These are phyloP conservation scores for Coleophoma cylindrospora DNA, from an alignment of 2,329 filamentous ascomycete species.

Conservation along the genomic window DNA sequence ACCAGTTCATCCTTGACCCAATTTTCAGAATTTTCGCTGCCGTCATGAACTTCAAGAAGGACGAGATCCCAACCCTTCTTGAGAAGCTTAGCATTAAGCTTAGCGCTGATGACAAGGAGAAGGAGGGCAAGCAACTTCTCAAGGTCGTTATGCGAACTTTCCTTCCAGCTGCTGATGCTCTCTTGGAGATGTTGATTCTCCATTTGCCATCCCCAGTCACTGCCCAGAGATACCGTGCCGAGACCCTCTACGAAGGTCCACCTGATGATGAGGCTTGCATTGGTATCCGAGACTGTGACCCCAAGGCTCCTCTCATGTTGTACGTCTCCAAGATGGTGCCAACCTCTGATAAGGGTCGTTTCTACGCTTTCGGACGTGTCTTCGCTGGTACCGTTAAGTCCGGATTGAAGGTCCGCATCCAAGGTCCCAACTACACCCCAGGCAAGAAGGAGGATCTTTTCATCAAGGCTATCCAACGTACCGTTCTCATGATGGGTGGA, in stretches of 20 bases:
- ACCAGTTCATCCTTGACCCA: slow-evolving; percentile 98
- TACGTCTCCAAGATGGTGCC: slow-evolving; percentile 99
- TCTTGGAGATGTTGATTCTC: slow-evolving; percentile 99
- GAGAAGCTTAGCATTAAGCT: slow-evolving; percentile 97
- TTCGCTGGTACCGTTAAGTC: slow-evolving; percentile 98
- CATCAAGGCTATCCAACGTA: slow-evolving; percentile 99
- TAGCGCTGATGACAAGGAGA: slow-evolving; percentile 75
- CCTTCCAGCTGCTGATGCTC: slow-evolving; percentile 94
- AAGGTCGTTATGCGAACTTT: slow-evolving; percentile 99
- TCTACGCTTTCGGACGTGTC: slow-evolving; percentile 99
- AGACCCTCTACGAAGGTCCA: slow-evolving; percentile 99
- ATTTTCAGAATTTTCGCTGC: slow-evolving; percentile 98
- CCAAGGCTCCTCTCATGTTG: slow-evolving; percentile 97
- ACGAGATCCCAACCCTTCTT: slow-evolving; percentile 77
- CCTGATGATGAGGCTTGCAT: slow-evolving; percentile 86
- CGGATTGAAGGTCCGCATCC: slow-evolving; percentile 99
- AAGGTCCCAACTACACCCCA: slow-evolving; percentile 97
- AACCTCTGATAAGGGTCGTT: slow-evolving; percentile 98
- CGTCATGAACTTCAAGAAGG: slow-evolving; percentile 99
- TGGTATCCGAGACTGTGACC: slow-evolving; percentile 97
- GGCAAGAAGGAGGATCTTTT: slow-evolving; percentile 99
- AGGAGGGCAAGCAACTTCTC: slow-evolving; percentile 95
- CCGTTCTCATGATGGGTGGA: slow-evolving; percentile 99
- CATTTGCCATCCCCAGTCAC: slow-evolving; percentile 95
- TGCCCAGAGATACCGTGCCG: slow-evolving; percentile 95